These are phyloP conservation scores for Schizonepeta tenuifolia DNA, from an alignment of 257 asterid species.

Conservation along the genomic window DNA sequence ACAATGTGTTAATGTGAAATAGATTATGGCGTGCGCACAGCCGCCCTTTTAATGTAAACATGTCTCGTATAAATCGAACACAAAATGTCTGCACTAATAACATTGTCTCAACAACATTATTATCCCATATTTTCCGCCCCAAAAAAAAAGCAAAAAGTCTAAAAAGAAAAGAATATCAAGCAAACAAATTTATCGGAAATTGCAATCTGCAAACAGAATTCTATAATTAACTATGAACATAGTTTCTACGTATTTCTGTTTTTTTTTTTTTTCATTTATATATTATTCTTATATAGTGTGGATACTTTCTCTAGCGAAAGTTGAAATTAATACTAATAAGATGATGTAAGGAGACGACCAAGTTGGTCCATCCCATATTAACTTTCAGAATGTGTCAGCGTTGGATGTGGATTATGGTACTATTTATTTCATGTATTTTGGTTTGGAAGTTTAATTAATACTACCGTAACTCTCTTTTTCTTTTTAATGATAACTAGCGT, in stretches of 20 bases:
- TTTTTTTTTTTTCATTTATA: no score
- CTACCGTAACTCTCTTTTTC: no score
- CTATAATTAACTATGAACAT: constrained; percentile 14
- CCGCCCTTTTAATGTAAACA: constrained; percentile 24
- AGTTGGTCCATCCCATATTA: constrained; percentile 25
- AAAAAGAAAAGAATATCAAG: background rate
- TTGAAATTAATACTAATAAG: constrained; percentile 8
- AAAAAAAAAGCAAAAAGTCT: background rate
- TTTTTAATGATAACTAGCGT: no score
- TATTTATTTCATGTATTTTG: background rate
- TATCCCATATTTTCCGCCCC: background rate
- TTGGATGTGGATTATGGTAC: background rate
- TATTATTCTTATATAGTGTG: background rate
- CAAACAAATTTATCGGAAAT: constrained; percentile 27
- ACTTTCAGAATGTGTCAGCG: background rate
- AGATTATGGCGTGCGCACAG: constrained; percentile 4
- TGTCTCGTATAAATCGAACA: constrained; percentile 19
- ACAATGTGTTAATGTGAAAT: background rate
- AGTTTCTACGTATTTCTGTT: background rate
- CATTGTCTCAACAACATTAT: background rate
- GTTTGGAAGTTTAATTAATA: no score
- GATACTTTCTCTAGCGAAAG: background rate
- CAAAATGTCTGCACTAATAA: background rate
- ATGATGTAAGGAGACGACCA: constrained; percentile 16
- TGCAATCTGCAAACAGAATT: constrained; percentile 34